Evolutionary conservation across 163 green algal genomes (phyloP), one percentile per base, ranked within the genome.

Genomic region (Scenedesmus sp.): DNA sequence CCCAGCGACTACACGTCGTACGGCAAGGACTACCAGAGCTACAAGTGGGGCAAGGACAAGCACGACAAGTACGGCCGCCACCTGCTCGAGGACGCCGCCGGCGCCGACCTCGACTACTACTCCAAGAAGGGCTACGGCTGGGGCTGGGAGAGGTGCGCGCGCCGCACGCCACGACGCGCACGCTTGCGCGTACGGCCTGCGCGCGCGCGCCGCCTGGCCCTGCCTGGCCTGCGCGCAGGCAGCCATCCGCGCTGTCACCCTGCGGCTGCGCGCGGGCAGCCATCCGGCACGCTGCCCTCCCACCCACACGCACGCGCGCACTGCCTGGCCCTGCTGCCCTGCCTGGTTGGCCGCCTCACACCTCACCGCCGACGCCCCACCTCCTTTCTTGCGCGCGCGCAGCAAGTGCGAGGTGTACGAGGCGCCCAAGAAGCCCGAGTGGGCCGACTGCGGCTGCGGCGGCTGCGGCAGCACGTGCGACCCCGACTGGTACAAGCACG

Each of bases 381-480:
- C n/a, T 69, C 34, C 22, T 29, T 51, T 18, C 50, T 9, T 62
- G 36, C 26, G 22, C 36, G 17, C 29, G 11, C 39, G 51, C 67
- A 76, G 67, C 51, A 65, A 76, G 67, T 76, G 67, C 67, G 33
- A 76, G 51, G 67, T 76, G 67, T 76, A 76, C 29, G 29, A 76
- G 51, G 10, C 67, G 6, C 67, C 67, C 39, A 53, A n/a, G 10
- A 26, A 53, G 10, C 67, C 67, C 1, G 36, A 47, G 15, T 76
- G 48, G 47, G 31, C 50, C 24, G 22, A 6, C 51, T 28, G 6
- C 51, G n/a, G 22, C 51, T 26, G 10, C 17, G 51, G 6, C n/a
- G 22, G 22, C 22, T 26, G 6, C n/a, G 51, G 51, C 51, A 11
- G 22, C n/a, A 14, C 33, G 2, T 20, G 20, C 48, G 33, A 50